These are phyloP conservation scores for Russula lepida DNA, from an alignment of 768 basidiomycete genomes.

Conservation along the genomic window DNA sequence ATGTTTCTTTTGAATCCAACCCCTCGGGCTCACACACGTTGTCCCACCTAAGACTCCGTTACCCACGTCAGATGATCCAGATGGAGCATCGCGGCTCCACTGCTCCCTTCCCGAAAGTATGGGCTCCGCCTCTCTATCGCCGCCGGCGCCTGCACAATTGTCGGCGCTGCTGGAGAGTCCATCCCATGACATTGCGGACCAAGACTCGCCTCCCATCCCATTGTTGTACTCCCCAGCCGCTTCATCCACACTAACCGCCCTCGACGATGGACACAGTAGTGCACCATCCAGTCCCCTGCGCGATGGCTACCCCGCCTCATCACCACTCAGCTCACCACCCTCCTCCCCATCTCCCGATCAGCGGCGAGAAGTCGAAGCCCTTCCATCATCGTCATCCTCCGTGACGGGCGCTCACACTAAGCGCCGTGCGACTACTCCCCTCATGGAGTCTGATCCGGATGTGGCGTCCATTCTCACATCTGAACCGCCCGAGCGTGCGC, in stretches of 20 bases:
- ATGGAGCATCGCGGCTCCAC: neutral
- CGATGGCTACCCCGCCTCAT: neutral
- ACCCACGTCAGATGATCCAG: neutral
- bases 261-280: neutral
- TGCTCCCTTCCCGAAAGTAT: neutral
- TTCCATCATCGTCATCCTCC: neutral
- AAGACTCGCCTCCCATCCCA: too few relatives aligned
- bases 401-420: neutral
- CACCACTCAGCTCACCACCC: slow-evolving; percentile 17
- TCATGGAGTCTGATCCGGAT: neutral
- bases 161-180: neutral
- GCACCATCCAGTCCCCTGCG: neutral
- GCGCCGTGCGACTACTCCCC: neutral
- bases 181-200: neutral
- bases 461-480: neutral
- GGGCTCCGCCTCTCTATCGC: neutral
- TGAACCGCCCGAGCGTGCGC: neutral
- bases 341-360: slow-evolving; percentile 9
- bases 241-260: slow-evolving; percentile 4
- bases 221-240: neutral
- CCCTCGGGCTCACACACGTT: neutral
- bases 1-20: neutral
- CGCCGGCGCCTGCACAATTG: neutral
- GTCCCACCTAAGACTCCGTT: neutral
- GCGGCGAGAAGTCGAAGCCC: neutral